Evolutionary conservation across 148 eudicot genomes (phyloP).

Genomic region (Heliamphora exappendiculata): DNA sequence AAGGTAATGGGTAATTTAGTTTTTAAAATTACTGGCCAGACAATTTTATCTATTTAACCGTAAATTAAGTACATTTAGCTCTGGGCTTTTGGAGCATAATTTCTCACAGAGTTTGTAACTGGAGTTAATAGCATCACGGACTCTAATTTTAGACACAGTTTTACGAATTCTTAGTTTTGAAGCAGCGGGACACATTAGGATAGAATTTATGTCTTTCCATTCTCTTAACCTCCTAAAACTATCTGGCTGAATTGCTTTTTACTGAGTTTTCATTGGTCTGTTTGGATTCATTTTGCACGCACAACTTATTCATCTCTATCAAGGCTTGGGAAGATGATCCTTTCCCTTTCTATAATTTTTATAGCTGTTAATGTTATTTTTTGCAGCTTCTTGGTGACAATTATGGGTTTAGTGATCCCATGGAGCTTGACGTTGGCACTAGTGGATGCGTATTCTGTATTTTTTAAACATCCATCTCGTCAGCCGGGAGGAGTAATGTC

Average conservation of each 20-base stretch:
- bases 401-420: slow-evolving; percentile 88
- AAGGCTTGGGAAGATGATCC: background rate
- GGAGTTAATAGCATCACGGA: no score
- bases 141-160: background rate
- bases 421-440: slow-evolving; percentile 83
- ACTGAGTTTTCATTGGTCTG: background rate
- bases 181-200: background rate
- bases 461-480: slow-evolving; percentile 53
- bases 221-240: background rate
- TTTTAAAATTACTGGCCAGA: background rate
- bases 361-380: background rate
- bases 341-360: background rate
- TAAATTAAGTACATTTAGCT: background rate
- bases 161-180: background rate
- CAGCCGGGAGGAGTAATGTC: slow-evolving; percentile 58
- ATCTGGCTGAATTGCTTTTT: background rate
- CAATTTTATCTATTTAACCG: background rate
- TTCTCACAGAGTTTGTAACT: background rate
- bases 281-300: background rate
- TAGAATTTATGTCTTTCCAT: background rate
- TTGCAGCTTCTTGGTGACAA: slow-evolving; percentile 83
- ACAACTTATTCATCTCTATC: background rate
- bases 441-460: slow-evolving; percentile 64
- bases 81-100: background rate
- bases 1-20: background rate